These are phyloP conservation scores for Globisporangium camurandrum DNA, from an alignment of 352 stramenopile species.

Conservation along the genomic window DNA sequence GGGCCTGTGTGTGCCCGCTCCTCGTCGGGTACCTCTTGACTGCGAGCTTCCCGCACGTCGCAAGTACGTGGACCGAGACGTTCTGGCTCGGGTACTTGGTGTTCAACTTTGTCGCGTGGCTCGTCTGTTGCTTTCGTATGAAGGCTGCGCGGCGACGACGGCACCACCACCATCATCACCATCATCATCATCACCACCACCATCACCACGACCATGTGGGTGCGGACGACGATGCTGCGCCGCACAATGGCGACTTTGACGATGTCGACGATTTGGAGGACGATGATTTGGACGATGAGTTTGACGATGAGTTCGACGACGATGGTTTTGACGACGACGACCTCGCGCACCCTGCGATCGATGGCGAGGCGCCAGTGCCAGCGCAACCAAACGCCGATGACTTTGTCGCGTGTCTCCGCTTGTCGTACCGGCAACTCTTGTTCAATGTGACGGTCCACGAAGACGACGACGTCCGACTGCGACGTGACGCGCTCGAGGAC, in stretches of 20 bases:
- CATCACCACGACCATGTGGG: slow-evolving; percentile 9
- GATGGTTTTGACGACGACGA: slow-evolving; percentile 31
- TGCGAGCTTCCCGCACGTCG: slow-evolving; percentile 35
- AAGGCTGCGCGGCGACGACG: slow-evolving; percentile 36
- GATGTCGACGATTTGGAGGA: slow-evolving; percentile 33
- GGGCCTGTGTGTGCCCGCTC: slow-evolving; percentile 61
- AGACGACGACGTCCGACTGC: slow-evolving; percentile 51
- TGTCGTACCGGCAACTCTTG: slow-evolving; percentile 56
- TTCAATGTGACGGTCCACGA: slow-evolving; percentile 74
- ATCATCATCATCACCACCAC: slow-evolving; percentile 11
- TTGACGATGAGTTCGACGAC: slow-evolving; percentile 39
- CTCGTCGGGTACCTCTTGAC: slow-evolving; percentile 60
- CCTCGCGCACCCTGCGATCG: slow-evolving; percentile 12
- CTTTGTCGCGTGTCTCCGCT: slow-evolving; percentile 51
- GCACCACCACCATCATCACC: slow-evolving; percentile 14
- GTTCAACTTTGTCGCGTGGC: slow-evolving; percentile 65
- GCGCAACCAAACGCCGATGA: slow-evolving; percentile 17
- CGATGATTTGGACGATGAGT: slow-evolving; percentile 25
- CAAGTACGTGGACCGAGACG: slow-evolving; percentile 45
- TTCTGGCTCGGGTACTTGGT: slow-evolving; percentile 73
- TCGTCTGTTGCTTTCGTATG: slow-evolving; percentile 65
- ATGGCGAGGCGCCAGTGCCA: background rate
- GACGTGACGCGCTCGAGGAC: slow-evolving; percentile 45
- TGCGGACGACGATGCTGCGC: slow-evolving; percentile 26
- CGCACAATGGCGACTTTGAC: slow-evolving; percentile 27